These are phyloP conservation scores for Rhizoclosmatium sp. DNA, from an alignment of 192 early-diverging fungal genomes.

Conservation along the genomic window DNA sequence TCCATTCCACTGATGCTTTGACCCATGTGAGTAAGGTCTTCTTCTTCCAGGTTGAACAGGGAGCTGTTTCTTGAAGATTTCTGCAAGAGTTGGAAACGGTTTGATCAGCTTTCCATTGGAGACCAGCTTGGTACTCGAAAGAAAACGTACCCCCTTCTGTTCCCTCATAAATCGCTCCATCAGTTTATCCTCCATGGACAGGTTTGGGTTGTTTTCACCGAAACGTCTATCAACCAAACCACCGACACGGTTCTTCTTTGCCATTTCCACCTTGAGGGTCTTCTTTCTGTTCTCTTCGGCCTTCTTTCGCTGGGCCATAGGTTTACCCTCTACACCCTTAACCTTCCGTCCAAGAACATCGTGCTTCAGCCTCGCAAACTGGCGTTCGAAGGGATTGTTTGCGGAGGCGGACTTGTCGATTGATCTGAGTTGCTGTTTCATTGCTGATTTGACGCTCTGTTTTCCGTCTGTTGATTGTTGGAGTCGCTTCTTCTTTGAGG, in stretches of 20 bases:
- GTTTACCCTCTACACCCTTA: constrained; percentile 84
- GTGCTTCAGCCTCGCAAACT: constrained; percentile 81
- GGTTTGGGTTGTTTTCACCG: constrained; percentile 85
- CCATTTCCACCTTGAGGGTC: constrained; percentile 81
- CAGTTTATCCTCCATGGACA: constrained; percentile 97
- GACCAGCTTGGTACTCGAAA: constrained; percentile 42
- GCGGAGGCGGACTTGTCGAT: constrained; percentile 22
- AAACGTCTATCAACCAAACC: constrained; percentile 92
- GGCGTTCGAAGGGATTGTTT: constrained; percentile 93
- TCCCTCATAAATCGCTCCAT: constrained; percentile 91
- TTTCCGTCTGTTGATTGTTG: constrained; percentile 4
- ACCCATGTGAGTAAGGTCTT: constrained; percentile 91
- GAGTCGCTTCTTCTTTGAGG: constrained; percentile 51
- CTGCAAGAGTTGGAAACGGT: neutral
- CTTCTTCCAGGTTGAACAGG: constrained; percentile 84
- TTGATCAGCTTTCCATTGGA: constrained; percentile 26
- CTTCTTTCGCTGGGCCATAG: constrained; percentile 78
- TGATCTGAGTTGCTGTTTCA: constrained; percentile 35
- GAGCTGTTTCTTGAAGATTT: constrained; percentile 36
- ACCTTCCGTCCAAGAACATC: constrained; percentile 82
- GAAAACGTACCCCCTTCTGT: constrained; percentile 46
- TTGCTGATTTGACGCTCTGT: constrained; percentile 53
- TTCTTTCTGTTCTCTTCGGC: constrained; percentile 87
- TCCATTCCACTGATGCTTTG: constrained; percentile 86
- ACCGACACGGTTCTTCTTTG: constrained; percentile 71